Evolutionary conservation across 2,329 filamentous ascomycete species (phyloP), one percentile per base, ranked within the genome.

Genomic region (Scortechinia acanthostroma): DNA sequence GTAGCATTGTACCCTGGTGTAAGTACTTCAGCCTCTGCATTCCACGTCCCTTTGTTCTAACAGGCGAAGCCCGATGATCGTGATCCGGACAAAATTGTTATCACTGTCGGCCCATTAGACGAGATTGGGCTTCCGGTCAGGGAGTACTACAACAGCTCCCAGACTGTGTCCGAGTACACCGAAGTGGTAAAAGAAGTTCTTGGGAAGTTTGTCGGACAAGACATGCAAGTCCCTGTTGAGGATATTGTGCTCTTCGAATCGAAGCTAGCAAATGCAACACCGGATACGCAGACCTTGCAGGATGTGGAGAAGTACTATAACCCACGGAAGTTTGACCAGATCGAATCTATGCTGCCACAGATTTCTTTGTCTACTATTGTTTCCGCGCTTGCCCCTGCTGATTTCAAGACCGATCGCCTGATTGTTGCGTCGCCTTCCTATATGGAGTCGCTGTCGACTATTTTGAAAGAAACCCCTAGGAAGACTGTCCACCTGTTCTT

Each of bases 301-400:
- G 78, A 84, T 57, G 75, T 84, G 42, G 82, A 77, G 13, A 76
- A 83, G 64, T 78, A 75, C 51, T 86, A 86, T 60, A 86, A 85
- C 53, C 80, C 80, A 1, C 73, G 74, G 57, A 70, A 70, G 5
- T 58, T 84, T 16, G 61, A 72, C 10, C 74, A 84, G 45, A 74
- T 73, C 4, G 65, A 71, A 23, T 63, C 65, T 2, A 62, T 85
- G 19, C 60, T 75, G 1, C 80, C 82, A 2, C 68, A 77, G 45
- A 61, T 86, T 6, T 68, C 71, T 13, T 58, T 86, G 2, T 61
- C 71, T 16, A 59, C 65, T 3, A 61, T 84, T 2, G 64, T 86
- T 35, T 61, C 64, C 5, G 64, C 59, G 2, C 65, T 84, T 21
- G 69, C 70, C 0, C 79, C 78, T 0, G 54, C 65, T 4, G 61